phyloP scores from a whole-genome alignment of 2,329 filamentous ascomycete species.

The Lachnellula willkommii region DNA sequence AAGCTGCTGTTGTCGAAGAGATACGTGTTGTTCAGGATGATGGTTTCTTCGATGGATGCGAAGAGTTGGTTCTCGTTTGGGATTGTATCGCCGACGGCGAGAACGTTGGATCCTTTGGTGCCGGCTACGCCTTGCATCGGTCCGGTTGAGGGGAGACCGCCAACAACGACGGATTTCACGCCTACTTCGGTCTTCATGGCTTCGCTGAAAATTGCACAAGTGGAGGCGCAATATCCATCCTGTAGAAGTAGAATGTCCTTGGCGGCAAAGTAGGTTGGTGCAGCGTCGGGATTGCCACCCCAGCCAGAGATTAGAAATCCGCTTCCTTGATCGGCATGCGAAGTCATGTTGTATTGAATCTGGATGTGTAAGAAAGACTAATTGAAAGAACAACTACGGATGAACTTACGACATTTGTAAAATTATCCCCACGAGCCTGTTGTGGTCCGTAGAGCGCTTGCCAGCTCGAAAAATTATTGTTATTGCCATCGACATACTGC shows the following conservation, averaged over 20 bases:
- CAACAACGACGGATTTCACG: slow-evolving; percentile 47
- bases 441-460: background rate
- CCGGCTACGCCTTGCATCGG: slow-evolving; percentile 50
- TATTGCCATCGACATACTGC: background rate
- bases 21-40: background rate
- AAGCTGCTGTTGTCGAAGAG: background rate
- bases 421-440: background rate
- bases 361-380: background rate
- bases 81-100: background rate
- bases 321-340: background rate
- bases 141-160: slow-evolving; percentile 42
- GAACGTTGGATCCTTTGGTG: slow-evolving; percentile 44
- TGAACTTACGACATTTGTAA: background rate
- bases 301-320: background rate
- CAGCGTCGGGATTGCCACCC: background rate
- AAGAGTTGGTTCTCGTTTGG: background rate
- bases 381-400: background rate
- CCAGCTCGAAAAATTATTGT: background rate
- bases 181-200: slow-evolving; percentile 43
- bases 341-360: background rate
- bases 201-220: slow-evolving; percentile 51
- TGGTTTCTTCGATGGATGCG: background rate
- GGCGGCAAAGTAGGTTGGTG: background rate
- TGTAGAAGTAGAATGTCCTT: slow-evolving; percentile 33
- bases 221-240: slow-evolving; percentile 53